Percentiles rank a stretch among this genome's conserved stretches.
These are phyloP conservation scores for Silybum marianum DNA, from an alignment of 129 eudicot genomes.

Conservation along the genomic window DNA sequence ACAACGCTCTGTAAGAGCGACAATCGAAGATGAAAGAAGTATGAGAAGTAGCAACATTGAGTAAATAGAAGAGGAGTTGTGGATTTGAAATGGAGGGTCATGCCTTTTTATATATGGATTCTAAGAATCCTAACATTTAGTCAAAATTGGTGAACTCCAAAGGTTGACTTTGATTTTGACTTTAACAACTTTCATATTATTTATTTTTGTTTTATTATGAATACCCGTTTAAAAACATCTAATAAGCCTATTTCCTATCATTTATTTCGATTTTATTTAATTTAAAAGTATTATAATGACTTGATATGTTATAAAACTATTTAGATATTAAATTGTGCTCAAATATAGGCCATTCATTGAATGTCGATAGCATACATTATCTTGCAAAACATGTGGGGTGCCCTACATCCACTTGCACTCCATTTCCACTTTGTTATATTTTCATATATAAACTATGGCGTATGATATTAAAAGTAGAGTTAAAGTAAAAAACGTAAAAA, in stretches of 20 bases:
- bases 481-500: too few relatives aligned
- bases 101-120: slow-evolving; percentile 5
- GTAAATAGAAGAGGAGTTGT: neutral
- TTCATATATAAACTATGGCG: too few relatives aligned
- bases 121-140: slow-evolving; percentile 6
- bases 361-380: slow-evolving; percentile 13
- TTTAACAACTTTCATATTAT: neutral
- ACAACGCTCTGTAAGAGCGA: slow-evolving; percentile 29
- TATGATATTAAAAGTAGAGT: too few relatives aligned
- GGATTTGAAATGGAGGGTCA: neutral
- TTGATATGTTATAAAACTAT: neutral
- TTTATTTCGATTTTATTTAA: neutral
- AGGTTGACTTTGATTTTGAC: neutral
- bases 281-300: neutral
- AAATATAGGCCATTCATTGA: slow-evolving; percentile 1
- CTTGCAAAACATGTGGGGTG: too few relatives aligned
- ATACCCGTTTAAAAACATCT: neutral
- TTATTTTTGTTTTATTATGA: neutral
- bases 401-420: slow-evolving; percentile 1
- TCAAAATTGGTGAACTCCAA: slow-evolving; percentile 23
- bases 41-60: slow-evolving; percentile 32
- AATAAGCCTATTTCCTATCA: neutral
- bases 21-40: slow-evolving; percentile 19
- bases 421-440: too few relatives aligned
- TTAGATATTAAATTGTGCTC: neutral